Evolutionary conservation across 2,329 filamentous ascomycete species (phyloP), one percentile per base, ranked within the genome.

Genomic region (Trichothecium sympodiale): DNA sequence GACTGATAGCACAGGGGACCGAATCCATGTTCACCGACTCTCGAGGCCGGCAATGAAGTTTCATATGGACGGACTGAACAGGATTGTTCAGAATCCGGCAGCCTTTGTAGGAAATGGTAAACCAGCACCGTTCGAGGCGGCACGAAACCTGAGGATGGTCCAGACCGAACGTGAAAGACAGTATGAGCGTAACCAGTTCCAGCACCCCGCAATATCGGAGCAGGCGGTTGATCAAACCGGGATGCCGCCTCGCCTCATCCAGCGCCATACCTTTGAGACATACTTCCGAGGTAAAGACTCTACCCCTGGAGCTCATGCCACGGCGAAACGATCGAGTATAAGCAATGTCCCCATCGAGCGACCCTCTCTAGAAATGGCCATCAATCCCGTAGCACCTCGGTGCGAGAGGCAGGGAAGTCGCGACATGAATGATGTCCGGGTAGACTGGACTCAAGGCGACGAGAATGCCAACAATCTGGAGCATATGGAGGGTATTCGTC

Each of bases 391-490:
- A 25, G 25, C 31, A 29, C 23, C 14, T 23, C 17, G 10, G 6
- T 6, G 10, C 20, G 38, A 35, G n/a, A 31, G 27, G 31, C 25
- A 33, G 33, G 26, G 23, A 17, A 25, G 17, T 43, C 14, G 17
- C 17, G 41, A 39, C 8, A 42, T 45, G 23, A 39, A 41, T 12
- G 44, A 59, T 37, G 59, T 62, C 44, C 57, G 64, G 23, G 65
- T 68, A 37, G 71, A 77, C 50, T 78, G 74, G 74, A 68, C 69
- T 20, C 72, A 77, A 48, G 67, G 62, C 45, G 72, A 76, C 41
- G 68, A 75, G 51, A 34, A 45, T 43, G 26, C 26, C 15, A 6
- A 15, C 10, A 8, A 29, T 7, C 9, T 20, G 14, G 14, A 37
- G 14, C 16, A 31, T 23, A 7, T 26, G 8, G 14, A 12, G 9